Conservation (phyloP, 306 rosid genomes). For the Erythrophleum fordii region DNA sequence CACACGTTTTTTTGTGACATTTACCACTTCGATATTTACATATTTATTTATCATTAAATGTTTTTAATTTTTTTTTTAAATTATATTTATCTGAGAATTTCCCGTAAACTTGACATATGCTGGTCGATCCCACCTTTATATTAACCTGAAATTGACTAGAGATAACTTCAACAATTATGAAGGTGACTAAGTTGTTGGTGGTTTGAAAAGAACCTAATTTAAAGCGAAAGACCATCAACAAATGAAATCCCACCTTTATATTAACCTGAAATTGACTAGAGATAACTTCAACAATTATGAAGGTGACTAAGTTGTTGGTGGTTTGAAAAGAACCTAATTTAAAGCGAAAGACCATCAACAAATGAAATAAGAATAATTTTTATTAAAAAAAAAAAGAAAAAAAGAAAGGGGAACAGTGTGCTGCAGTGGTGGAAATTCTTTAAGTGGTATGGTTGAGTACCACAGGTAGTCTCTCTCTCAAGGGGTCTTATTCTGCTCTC, state of each 20-base stretch:
- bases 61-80: too few species aligned
- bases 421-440: neutral
- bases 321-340: neutral
- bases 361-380: too few species aligned
- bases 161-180: neutral
- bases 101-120: too few species aligned
- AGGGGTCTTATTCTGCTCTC: conserved; percentile 45
- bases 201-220: neutral
- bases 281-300: neutral
- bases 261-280: neutral
- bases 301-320: neutral
- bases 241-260: too few species aligned
- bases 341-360: too few species aligned
- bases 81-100: too few species aligned
- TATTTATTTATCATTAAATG: too few species aligned
- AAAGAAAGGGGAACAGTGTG: neutral
- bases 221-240: too few species aligned
- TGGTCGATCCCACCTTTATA: too few species aligned
- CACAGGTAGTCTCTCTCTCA: conserved; percentile 5
- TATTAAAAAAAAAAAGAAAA: too few species aligned
- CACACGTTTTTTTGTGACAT: too few species aligned
- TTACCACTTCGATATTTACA: too few species aligned
- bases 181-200: neutral
- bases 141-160: neutral
- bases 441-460: neutral